A percentile compares a stretch with the other conserved stretches of the same genome.
phyloP scores from a whole-genome alignment of 2,329 filamentous ascomycete species.

The Lachnum nothofagi region DNA sequence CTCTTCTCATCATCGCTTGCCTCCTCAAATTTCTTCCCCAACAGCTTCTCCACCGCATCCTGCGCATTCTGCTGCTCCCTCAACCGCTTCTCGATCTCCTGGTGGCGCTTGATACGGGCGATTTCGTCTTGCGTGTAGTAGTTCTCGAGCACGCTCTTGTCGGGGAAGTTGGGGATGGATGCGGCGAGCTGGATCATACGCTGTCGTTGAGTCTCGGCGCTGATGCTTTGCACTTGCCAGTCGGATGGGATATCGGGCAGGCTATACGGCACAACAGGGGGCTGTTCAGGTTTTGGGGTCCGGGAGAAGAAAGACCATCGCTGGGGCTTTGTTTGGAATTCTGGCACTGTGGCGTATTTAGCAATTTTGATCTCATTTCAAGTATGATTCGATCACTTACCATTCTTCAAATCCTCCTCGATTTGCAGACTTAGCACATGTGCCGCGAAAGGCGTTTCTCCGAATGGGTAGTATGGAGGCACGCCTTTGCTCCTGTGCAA shows the following conservation, averaged over 20 bases:
- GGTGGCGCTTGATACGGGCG: neutral
- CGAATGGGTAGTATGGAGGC: slow-evolving; percentile 25
- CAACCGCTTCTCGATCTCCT: neutral
- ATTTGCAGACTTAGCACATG: slow-evolving; percentile 21
- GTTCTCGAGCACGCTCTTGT: slow-evolving; percentile 11
- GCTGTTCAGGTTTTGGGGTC: neutral
- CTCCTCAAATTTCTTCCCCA: neutral
- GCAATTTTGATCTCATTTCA: neutral
- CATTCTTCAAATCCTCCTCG: no score
- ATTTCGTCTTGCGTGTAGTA: slow-evolving; percentile 21
- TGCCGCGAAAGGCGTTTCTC: slow-evolving; percentile 28
- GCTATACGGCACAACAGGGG: neutral
- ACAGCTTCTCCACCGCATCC: neutral
- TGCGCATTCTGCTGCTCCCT: neutral
- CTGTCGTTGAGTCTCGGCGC: slow-evolving; percentile 7
- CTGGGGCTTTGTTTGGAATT: slow-evolving; percentile 14
- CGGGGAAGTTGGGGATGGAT: slow-evolving; percentile 9
- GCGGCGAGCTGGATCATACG: slow-evolving; percentile 12
- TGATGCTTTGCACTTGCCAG: slow-evolving; percentile 18
- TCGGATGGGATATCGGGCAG: slow-evolving; percentile 18
- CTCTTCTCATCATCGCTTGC: neutral
- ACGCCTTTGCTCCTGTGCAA: slow-evolving; percentile 11
- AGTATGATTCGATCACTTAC: slow-evolving; percentile 22
- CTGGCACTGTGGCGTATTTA: slow-evolving; percentile 18
- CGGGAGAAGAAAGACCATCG: neutral